Conservation (phyloP, 2,329 filamentous ascomycete genomes). For the Sclerotinia borealis region DNA sequence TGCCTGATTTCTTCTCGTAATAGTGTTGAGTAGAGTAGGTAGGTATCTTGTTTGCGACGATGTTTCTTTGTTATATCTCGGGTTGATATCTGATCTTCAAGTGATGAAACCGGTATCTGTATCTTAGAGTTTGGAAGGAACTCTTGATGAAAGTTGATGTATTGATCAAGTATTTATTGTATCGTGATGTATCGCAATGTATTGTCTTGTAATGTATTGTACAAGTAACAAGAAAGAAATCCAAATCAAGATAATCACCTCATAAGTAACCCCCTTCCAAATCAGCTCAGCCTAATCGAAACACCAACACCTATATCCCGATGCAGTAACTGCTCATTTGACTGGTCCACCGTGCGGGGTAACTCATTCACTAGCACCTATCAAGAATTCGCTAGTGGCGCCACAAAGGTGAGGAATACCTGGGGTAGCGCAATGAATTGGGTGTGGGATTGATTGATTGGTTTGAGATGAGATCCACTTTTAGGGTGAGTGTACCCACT, state of each 20-base stretch:
- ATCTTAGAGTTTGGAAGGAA: no score
- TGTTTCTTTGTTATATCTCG: neutral
- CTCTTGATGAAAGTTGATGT: neutral
- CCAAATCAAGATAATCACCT: neutral
- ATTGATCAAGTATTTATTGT: no score
- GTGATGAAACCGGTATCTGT: no score
- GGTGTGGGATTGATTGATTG: neutral
- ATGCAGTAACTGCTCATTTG: neutral
- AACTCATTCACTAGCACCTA: neutral
- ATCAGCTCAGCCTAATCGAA: neutral
- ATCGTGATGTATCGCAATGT: neutral
- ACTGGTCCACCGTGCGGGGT: conserved; percentile 2
- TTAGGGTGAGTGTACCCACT: neutral
- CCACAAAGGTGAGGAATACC: neutral
- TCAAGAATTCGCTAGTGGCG: neutral
- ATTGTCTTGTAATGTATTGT: neutral
- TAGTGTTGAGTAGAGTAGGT: no score
- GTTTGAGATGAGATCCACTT: neutral
- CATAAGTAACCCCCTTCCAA: neutral
- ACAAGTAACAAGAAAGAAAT: neutral
- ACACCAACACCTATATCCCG: neutral
- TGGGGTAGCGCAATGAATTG: neutral
- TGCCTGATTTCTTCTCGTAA: neutral
- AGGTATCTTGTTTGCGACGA: no score
- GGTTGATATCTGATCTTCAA: neutral